Evolutionary conservation across 768 basidiomycete genomes (phyloP), one percentile per base, ranked within the genome.

Genomic region (Lactarius quietus): DNA sequence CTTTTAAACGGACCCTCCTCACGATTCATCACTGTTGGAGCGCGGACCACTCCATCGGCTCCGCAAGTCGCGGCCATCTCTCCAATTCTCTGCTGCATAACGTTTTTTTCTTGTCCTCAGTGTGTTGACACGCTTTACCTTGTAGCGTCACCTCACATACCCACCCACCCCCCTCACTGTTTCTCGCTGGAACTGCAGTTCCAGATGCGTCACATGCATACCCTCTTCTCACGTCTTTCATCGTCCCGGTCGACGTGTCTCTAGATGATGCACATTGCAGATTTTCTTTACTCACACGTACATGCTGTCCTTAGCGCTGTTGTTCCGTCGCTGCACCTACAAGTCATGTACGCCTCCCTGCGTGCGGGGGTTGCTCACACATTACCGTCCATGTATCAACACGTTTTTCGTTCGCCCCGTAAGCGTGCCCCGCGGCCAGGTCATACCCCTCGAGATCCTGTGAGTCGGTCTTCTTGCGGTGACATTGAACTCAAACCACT

Each of bases 1-100:
- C 72, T 88, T 89, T 71, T 77, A 57, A 67, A 1, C 23, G 20
- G 1, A n/a, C 26, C 10, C 43, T 56, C 39, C 36, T 7, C 29
- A 14, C 39, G n/a, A 36, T 15, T 33, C 18, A n/a, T 45, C 8
- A 45, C 45, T 20, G 35, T 43, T 33, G 20, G 48, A 26, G 57
- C 15, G 62, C 28, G n/a, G 41, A 57, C 20, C 20, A 7, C 52
- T 48, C 35, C 29, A 6, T 39, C 62, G 23, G 3, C 12, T 1
- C 36, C 64, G 54, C 59, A 51, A 61, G 59, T 48, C 54, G 59
- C 54, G 36, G 28, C 28, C 43, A 38, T 17, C 8, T 18, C 26
- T 26, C 45, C 23, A 23, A 23, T 35, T 61, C 55, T 35, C 43
- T 54, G 52, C 31, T 28, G 33, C 52, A 15, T 53, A 28, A 8